These are phyloP conservation scores for Lactarius indigo DNA, from an alignment of 768 basidiomycete genomes.

Conservation along the genomic window DNA sequence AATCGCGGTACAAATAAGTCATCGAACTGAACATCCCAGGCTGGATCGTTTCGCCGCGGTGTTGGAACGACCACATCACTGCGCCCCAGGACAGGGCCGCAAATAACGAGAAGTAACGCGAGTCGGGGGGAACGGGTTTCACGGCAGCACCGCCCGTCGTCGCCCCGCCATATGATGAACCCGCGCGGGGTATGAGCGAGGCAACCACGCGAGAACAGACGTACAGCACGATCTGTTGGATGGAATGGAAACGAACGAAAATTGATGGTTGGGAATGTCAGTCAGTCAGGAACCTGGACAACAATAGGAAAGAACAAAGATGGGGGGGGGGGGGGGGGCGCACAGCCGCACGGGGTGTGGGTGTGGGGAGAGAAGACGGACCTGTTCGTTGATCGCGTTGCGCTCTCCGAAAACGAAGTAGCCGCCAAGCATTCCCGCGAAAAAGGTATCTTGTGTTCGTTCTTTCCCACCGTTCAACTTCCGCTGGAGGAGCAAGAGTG, in stretches of 20 bases:
- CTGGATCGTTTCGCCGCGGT: constrained; percentile 87
- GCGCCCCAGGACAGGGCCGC: constrained; percentile 90
- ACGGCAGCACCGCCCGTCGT: constrained; percentile 41
- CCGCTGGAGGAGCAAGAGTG: constrained; percentile 76
- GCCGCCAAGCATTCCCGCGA: constrained; percentile 90
- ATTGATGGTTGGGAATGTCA: neutral
- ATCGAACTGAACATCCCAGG: constrained; percentile 97
- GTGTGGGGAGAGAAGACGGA: constrained; percentile 35
- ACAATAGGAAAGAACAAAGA: neutral
- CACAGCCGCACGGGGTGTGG: neutral
- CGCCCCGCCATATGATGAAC: constrained; percentile 47
- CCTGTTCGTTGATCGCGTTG: constrained; percentile 90
- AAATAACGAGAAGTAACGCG: constrained; percentile 80
- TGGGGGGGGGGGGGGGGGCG: neutral
- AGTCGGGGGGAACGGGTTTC: constrained; percentile 79
- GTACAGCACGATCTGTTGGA: constrained; percentile 85
- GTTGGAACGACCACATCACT: constrained; percentile 94
- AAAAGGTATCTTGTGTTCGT: constrained; percentile 77
- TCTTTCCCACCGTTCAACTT: constrained; percentile 80
- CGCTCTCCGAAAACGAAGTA: constrained; percentile 85
- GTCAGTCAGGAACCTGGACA: neutral
- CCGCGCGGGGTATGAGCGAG: constrained; percentile 82
- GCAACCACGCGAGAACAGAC: constrained; percentile 90
- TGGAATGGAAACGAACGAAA: neutral
- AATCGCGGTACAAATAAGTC: constrained; percentile 93